Evolutionary conservation across 2,329 filamentous ascomycete species (phyloP), one percentile per base, ranked within the genome.

Genomic region (Claviceps humidiphila): DNA sequence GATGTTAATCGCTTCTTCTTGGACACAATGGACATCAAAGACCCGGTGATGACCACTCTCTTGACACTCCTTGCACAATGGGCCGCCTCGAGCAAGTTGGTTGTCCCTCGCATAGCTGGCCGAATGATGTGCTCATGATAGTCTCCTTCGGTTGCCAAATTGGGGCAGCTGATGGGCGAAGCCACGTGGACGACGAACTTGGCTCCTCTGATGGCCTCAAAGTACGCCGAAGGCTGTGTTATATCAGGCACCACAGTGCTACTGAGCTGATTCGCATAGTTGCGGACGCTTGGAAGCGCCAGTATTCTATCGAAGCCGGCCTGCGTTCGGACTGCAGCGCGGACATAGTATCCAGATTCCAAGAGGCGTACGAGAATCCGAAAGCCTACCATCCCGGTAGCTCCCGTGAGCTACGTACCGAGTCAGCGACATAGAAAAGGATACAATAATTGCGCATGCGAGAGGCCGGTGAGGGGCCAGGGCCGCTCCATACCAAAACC

Each of bases 151-250:
- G 26, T 9, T 30, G 8, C 8, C 26, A 30, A 30, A 30, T 30
- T 30, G 8, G 26, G 26, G 8, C 26, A 30, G 26, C 8, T 13
- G 13, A 46, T n/a, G 5, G 50, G 50, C 2, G 37, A 51, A 4
- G 50, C 50, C 16, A 41, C 50, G 49, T 66, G 63, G 20, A 69
- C 59, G 49, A 74, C 63, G 57, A 66, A 68, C n/a, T 63, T 62
- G 41, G 69, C 66, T 5, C 63, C 69, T 45, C 66, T 59, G 51
- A 71, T 63, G n/a, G 68, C 69, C 26, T 69, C 61, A 34, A 72
- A 65, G 50, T 69, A 73, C 3, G 71, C 70, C 17, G 62, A 63
- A 0, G 61, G 58, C 5, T 57, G 58, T 0, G 62, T 59, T 22
- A 73, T 64, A 48, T 72, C 66, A 2, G 68, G 65, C 2, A 74